phyloP scores from a whole-genome alignment of 2,329 filamentous ascomycete species.

The Hyphodiscus sp. region DNA sequence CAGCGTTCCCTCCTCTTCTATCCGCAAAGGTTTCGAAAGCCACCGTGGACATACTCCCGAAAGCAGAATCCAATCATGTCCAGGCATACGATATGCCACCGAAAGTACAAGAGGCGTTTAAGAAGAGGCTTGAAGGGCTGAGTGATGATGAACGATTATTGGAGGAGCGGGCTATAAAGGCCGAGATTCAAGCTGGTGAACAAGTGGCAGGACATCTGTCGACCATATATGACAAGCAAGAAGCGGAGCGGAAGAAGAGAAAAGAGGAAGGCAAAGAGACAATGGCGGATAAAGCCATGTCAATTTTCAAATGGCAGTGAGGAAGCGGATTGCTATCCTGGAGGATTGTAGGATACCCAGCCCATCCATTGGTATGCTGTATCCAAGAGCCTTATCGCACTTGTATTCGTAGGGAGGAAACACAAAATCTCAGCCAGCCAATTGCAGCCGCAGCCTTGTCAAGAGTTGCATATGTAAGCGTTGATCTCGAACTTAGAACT shows the following conservation, averaged over 20 bases:
- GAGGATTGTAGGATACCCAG: background rate
- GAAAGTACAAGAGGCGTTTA: conserved; percentile 45
- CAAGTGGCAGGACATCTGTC: conserved; percentile 52
- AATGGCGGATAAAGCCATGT: conserved; percentile 34
- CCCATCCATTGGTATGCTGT: background rate
- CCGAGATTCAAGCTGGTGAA: conserved; percentile 54
- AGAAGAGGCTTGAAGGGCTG: conserved; percentile 50
- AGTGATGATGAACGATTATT: conserved; percentile 50
- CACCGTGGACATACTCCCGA: conserved; percentile 1
- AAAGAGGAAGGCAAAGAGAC: conserved; percentile 47
- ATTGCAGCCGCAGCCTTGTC: background rate
- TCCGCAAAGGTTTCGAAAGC: conserved; percentile 8
- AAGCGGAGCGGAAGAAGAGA: conserved; percentile 46
- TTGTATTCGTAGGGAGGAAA: background rate
- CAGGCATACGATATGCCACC: conserved; percentile 33
- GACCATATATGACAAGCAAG: conserved; percentile 49
- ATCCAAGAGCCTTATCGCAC: too few relatives aligned
- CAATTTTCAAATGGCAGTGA: conserved; percentile 23
- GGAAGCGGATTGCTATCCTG: background rate
- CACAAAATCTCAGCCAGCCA: background rate
- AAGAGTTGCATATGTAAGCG: background rate
- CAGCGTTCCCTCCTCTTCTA: conserved; percentile 53
- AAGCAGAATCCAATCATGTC: conserved; percentile 15
- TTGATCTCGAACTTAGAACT: background rate
- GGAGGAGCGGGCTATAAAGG: conserved; percentile 58